Percentiles rank a stretch among this genome's conserved stretches.
Evolutionary conservation across 2,329 filamentous ascomycete genomes (phyloP).

Genomic region (Fusarium fracticaudum): DNA sequence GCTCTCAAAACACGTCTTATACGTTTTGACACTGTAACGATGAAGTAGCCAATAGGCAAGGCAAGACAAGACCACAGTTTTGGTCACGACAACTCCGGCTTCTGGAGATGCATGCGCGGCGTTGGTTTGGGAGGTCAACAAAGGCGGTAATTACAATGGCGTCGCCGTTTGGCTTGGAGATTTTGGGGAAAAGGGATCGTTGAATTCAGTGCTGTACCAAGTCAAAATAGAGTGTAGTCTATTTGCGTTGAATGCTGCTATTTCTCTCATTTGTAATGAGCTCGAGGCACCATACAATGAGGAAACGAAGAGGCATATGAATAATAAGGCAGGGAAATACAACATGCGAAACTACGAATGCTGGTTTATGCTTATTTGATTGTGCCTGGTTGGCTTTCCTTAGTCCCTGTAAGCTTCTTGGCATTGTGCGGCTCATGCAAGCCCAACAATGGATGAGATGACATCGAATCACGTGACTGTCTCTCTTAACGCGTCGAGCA

Average conservation of each 20-base stretch:
- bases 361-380: neutral
- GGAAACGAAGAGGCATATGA: neutral
- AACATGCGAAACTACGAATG: neutral
- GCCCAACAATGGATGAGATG: constrained; percentile 7
- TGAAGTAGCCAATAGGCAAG: constrained; percentile 31
- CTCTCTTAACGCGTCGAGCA: constrained; percentile 27
- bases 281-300: neutral
- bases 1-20: constrained; percentile 13
- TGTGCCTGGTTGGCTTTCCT: neutral
- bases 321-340: neutral
- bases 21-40: constrained; percentile 22
- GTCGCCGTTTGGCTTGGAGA: constrained; percentile 41
- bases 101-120: constrained; percentile 46
- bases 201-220: constrained; percentile 33
- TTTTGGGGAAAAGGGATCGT: constrained; percentile 24
- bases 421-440: constrained; percentile 8
- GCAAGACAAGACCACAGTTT: constrained; percentile 19
- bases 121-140: constrained; percentile 43
- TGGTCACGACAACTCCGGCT: constrained; percentile 36
- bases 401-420: constrained; percentile 15
- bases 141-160: constrained; percentile 43
- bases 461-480: constrained; percentile 39
- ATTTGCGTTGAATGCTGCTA: constrained; percentile 17
- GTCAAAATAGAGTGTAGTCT: constrained; percentile 39
- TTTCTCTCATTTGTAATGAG: neutral